These are phyloP conservation scores for Sporothrix inflata DNA, from an alignment of 2,329 filamentous ascomycete genomes.

Conservation along the genomic window DNA sequence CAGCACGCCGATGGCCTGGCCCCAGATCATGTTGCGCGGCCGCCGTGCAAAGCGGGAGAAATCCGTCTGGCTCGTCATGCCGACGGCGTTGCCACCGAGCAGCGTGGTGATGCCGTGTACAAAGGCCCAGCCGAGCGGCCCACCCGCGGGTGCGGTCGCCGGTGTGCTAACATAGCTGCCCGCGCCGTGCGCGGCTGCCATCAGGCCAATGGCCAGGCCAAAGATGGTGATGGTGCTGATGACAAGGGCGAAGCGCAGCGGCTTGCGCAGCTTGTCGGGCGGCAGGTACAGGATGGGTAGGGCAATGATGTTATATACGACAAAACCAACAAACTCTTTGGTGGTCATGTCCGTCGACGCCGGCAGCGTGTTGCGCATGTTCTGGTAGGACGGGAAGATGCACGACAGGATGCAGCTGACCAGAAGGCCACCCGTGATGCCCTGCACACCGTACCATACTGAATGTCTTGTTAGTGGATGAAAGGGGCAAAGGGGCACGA, in stretches of 20 bases:
- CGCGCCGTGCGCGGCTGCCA: conserved; percentile 40
- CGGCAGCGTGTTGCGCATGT: conserved; percentile 36
- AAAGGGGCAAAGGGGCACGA: too few relatives aligned
- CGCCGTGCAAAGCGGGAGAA: conserved; percentile 47
- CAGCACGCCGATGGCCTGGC: conserved; percentile 45
- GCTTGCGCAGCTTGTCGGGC: conserved; percentile 45
- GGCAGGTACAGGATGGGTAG: conserved; percentile 49
- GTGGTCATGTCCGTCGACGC: conserved; percentile 36
- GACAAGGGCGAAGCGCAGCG: conserved; percentile 40
- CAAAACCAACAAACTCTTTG: conserved; percentile 39
- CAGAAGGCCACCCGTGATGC: conserved; percentile 36
- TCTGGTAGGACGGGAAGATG: conserved; percentile 37
- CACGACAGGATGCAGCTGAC: conserved; percentile 42
- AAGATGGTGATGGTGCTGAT: conserved; percentile 39
- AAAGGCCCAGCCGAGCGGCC: conserved; percentile 36
- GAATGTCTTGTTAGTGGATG: background rate
- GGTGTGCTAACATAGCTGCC: conserved; percentile 39
- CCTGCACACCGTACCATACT: background rate
- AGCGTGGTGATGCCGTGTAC: conserved; percentile 46
- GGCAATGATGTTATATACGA: conserved; percentile 37
- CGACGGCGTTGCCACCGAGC: conserved; percentile 49
- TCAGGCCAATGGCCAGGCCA: conserved; percentile 43
- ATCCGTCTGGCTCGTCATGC: conserved; percentile 50
- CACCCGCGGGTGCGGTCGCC: conserved; percentile 24
- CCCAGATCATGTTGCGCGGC: conserved; percentile 47